These are phyloP conservation scores for Colletotrichum scovillei DNA, from an alignment of 2,329 filamentous ascomycete species.

Conservation along the genomic window DNA sequence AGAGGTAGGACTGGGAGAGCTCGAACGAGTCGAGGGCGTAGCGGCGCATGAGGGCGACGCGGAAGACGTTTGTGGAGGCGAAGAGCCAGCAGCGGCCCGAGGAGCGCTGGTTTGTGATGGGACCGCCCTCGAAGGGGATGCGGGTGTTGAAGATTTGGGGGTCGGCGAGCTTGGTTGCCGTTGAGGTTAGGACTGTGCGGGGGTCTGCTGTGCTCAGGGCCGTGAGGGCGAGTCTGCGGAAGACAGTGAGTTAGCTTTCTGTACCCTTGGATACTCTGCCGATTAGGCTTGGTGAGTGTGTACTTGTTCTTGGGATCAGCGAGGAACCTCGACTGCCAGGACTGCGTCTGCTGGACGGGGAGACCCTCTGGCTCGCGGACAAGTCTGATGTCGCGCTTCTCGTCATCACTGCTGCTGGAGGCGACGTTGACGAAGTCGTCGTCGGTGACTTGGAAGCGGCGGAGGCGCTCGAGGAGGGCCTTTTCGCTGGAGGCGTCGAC, in stretches of 20 bases:
- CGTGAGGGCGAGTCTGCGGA: slow-evolving; percentile 75
- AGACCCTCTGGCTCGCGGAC: slow-evolving; percentile 56
- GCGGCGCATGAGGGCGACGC: slow-evolving; percentile 87
- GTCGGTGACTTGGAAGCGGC: slow-evolving; percentile 58
- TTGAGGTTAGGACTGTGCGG: slow-evolving; percentile 72
- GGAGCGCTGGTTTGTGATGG: slow-evolving; percentile 85
- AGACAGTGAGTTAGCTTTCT: too few relatives aligned
- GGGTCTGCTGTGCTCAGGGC: slow-evolving; percentile 78
- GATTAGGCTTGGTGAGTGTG: too few relatives aligned
- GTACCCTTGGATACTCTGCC: too few relatives aligned
- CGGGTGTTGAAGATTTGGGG: slow-evolving; percentile 86
- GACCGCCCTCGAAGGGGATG: slow-evolving; percentile 83
- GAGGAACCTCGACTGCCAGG: slow-evolving; percentile 73
- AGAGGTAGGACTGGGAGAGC: slow-evolving; percentile 88
- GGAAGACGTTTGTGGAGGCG: slow-evolving; percentile 90
- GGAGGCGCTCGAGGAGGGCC: slow-evolving; percentile 56
- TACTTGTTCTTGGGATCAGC: slow-evolving; percentile 73
- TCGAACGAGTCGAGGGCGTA: slow-evolving; percentile 84
- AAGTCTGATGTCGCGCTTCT: slow-evolving; percentile 62
- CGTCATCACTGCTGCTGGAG: slow-evolving; percentile 59
- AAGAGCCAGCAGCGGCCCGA: slow-evolving; percentile 94
- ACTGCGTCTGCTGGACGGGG: slow-evolving; percentile 59
- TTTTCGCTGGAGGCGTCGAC: slow-evolving; percentile 51
- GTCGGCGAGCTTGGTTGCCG: slow-evolving; percentile 72
- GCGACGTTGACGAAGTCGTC: slow-evolving; percentile 65